Evolutionary conservation across 768 basidiomycete genomes (phyloP), one percentile per base, ranked within the genome.

Genomic region (Amanita fuliginea): DNA sequence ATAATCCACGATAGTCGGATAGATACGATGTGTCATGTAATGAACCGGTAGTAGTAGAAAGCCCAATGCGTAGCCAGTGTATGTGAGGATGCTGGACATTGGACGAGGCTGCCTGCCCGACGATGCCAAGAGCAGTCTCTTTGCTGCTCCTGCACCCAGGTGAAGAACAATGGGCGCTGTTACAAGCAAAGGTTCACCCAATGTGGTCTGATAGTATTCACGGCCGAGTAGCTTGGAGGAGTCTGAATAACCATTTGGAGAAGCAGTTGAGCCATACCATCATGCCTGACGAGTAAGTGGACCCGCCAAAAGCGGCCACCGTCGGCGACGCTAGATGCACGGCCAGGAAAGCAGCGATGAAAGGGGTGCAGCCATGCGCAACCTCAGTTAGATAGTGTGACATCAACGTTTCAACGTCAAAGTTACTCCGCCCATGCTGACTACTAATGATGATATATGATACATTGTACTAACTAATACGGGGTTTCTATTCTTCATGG

Each of bases 281-380:
- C 41, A 78, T 75, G 58, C 78, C 78, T 3, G 86, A 89, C 6
- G 88, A 73, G 13, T 80, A 59, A 8, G 66, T 68, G 1, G 82
- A 76, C 0, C 88, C 88, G 4, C 85, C 89, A 0, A 89, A 37
- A 49, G 72, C 83, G 3, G 88, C 88, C 2, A 82, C 63, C 1
- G 75, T 65, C 2, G 91, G 91, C 2, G 88, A 83, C 0, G 81
- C 72, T 10, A 94, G 69, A 59, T 94, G 91, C n/a, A 93, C 74
- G 19, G 81, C 63, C 3, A 91, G 66, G 57, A 92, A 93, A 0
- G 80, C 80, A 8, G 78, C 68, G 34, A 93, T 81, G 59, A 92
- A 86, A 6, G 90, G 83, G 2, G 86, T 73, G 0, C 86, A 79
- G 6, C 71, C 73, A 65, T 91, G 86, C 0, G 83, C 69, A 10